Base-by-base conservation (phyloP, 208 protist species). In the Crithidia mellificae region DNA sequence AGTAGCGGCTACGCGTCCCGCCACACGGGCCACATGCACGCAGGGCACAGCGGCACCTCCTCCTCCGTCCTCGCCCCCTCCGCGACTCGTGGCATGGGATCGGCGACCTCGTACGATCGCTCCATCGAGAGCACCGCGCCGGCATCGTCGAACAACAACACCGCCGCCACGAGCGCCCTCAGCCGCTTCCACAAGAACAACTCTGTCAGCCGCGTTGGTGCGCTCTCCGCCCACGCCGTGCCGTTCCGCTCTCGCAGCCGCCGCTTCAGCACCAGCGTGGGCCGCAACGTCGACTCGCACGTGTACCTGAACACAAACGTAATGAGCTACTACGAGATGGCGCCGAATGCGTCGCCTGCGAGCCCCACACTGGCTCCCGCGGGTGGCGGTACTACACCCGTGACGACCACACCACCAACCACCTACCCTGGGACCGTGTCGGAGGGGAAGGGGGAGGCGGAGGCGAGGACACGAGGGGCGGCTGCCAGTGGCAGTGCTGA, bases 291-390 rank as follows among this genome's bases (percentile, higher is more conserved):
- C 6, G 74, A 76, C 50, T 55, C 63, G 6, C 64, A 74, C 47
- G 70, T 66, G 14, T 67, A 80, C 53, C 51, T 77, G 14, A 74
- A 78, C 39, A 78, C 69, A 20, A 56, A 72, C 27, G 68, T 84
- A 24, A 72, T 72, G 52, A 54, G 68, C 20, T 41, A 55, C 49
- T 58, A 52, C 54, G 58, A 68, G 47, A 19, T 58, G 54, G 29
- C 41, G 36, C 63, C 44, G 2, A 47, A 50, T 12, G 27, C 34
- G 61, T 17, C 58, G 30, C 6, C 43, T 24, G 8, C 4, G 41
- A 46, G 3, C 4, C 41, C 41, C 4, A 15, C 12, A 17, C 41
- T n/a, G 8, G n/a, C 41, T n/a, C 8, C 41, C 4, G 8, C 17
- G 41, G 17, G n/a, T n/a, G n/a, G n/a, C n/a, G n/a, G n/a, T n/a